Percentiles rank a stretch among this genome's conserved stretches.
phyloP scores from a whole-genome alignment of 495 filamentous ascomycete genomes.

The Lepidopterella palustris region DNA sequence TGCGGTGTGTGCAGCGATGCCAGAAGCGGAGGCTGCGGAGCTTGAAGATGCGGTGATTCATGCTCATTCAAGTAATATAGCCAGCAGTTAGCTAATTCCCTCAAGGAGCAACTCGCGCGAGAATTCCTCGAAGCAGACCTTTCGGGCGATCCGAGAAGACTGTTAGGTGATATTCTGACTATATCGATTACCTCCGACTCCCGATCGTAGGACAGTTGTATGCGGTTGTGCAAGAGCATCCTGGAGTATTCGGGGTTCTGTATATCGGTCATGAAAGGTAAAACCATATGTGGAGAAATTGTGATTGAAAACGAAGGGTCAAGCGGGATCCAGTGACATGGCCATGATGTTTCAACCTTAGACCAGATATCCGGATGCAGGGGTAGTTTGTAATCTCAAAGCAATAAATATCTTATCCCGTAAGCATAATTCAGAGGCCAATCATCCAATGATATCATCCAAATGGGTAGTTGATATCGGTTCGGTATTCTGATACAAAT shows the following conservation, averaged over 20 bases:
- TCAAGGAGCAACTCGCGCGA: constrained; percentile 25
- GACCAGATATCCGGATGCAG: no score
- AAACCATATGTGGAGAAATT: no score
- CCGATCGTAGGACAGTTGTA: background rate
- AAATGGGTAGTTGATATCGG: no score
- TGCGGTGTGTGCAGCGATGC: constrained; percentile 58
- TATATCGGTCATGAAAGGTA: no score
- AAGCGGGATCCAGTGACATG: background rate
- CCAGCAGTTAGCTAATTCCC: background rate
- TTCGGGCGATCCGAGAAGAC: constrained; percentile 1
- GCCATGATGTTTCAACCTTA: no score
- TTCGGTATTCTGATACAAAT: no score
- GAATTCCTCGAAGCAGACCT: constrained; percentile 23
- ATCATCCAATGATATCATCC: no score
- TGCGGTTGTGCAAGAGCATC: background rate
- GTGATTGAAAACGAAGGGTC: background rate
- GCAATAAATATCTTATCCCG: no score
- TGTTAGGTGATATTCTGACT: constrained; percentile 19
- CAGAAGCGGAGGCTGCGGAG: constrained; percentile 50
- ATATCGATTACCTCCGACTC: constrained; percentile 8
- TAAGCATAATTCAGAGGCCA: no score
- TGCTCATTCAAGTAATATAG: no score
- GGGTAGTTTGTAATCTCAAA: no score
- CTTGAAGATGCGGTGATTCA: constrained; percentile 54
- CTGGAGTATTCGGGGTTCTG: no score